Evolutionary conservation across 2,329 filamentous ascomycete species (phyloP), one percentile per base, ranked within the genome.

Genomic region (Hymenoscyphus fructigenus): DNA sequence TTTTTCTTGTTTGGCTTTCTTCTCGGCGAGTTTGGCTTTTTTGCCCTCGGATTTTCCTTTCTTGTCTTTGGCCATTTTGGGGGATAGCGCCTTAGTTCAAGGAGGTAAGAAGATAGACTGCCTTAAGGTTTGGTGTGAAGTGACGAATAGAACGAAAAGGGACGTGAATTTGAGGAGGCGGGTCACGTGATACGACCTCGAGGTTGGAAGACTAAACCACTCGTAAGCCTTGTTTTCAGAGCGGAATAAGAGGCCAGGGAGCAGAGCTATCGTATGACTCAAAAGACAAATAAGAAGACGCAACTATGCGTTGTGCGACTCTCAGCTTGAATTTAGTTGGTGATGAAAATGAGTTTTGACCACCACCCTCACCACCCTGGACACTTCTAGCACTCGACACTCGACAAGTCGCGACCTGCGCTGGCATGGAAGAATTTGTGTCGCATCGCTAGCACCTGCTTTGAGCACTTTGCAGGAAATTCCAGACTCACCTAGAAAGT

Each of bases 1-100:
- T 78, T 91, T 95, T 75, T 91, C 90, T 77, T 95, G 91, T 80
- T 96, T 96, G 69, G 83, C 81, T 71, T 88, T 88, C 78, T 89
- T 89, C 72, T 88, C 86, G 29, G 85, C 82, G 72, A 82, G 78
- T 73, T 82, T 83, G 47, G 82, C 81, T 75, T 83, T 83, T 72
- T 84, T 84, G 70, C 79, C 73, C 4, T 83, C 82, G 23, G 69
- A 72, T 63, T 77, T 76, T 26, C 71, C 72, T 70, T 84, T 84
- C 72, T 84, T 84, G 66, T 83, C 82, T 69, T 84, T 84, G 29
- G 78, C 82, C 82, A 83, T 84, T 29, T 57, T 53, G 47, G 10
- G 4, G 20, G 14, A 14, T 14, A 12, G 9, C 5, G 41, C 41
- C n/a, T 26, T 23, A 5, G 10, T 23, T 23, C 10, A 12, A 4